A percentile compares a stretch with the other conserved stretches of the same genome.
Conservation (phyloP, 768 basidiomycete genomes). For the Amanita inopinata region DNA sequence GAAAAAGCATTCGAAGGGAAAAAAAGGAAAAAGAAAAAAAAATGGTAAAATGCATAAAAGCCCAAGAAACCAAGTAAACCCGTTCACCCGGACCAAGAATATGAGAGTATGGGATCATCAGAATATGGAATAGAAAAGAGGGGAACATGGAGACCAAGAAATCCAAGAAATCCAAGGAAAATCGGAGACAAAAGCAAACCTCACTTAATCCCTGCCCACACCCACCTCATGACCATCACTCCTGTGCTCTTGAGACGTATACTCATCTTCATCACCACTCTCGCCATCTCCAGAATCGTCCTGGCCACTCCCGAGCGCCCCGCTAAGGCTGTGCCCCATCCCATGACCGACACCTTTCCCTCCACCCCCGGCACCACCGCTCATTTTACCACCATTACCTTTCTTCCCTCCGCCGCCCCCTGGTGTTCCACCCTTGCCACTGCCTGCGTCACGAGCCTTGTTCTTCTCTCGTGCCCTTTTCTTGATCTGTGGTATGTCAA, state of each 20-base stretch:
- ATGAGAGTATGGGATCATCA: too few relatives aligned
- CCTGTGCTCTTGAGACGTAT: conserved; percentile 17
- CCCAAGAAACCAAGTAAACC: too few relatives aligned
- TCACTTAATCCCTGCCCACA: conserved; percentile 6
- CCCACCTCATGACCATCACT: conserved; percentile 12
- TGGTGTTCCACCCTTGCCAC: conserved; percentile 6
- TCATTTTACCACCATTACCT: background rate
- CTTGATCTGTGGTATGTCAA: conserved; percentile 19
- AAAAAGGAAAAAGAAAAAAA: too few relatives aligned
- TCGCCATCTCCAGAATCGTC: conserved; percentile 17
- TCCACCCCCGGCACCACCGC: conserved; percentile 2
- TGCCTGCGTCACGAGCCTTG: conserved; percentile 10
- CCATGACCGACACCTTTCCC: background rate
- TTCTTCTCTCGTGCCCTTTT: conserved; percentile 23
- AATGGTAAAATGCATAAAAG: too few relatives aligned
- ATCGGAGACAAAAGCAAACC: too few relatives aligned
- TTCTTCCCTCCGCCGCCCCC: conserved; percentile 11
- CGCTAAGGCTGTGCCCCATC: background rate
- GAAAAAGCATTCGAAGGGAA: too few relatives aligned
- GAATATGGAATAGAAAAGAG: too few relatives aligned
- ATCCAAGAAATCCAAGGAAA: background rate
- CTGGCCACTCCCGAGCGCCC: conserved; percentile 1
- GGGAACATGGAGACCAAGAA: too few relatives aligned
- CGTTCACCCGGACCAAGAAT: too few relatives aligned
- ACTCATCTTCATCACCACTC: conserved; percentile 21